phyloP scores from a whole-genome alignment of 305 asterid species.

The Euphrasia arctica region DNA sequence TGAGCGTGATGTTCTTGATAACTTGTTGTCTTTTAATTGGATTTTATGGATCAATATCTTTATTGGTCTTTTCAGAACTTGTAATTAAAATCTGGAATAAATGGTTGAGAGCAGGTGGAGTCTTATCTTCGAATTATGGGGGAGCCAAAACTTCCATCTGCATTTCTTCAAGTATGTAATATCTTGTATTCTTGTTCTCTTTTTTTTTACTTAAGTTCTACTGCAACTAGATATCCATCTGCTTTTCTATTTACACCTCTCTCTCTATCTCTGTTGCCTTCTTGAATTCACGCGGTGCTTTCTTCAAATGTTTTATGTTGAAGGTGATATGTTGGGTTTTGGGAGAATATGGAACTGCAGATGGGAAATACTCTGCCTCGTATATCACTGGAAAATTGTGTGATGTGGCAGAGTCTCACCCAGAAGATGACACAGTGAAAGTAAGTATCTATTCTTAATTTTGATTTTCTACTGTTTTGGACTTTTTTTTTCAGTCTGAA shows the following conservation, averaged over 20 bases:
- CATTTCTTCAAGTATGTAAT: conserved; percentile 80
- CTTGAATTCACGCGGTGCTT: conserved; percentile 16
- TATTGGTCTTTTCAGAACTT: conserved; percentile 26
- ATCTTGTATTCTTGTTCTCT: conserved; percentile 21
- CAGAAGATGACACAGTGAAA: conserved; percentile 85
- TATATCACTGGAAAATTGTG: conserved; percentile 89
- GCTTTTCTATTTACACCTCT: neutral
- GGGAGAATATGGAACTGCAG: conserved; percentile 98
- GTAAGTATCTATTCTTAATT: conserved; percentile 37
- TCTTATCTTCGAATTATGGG: conserved; percentile 85
- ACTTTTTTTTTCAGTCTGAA: conserved; percentile 1
- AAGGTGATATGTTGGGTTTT: conserved; percentile 99
- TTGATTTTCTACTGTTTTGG: conserved; percentile 18
- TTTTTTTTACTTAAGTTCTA: neutral
- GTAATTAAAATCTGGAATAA: conserved; percentile 26
- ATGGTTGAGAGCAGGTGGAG: conserved; percentile 71
- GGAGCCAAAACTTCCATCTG: conserved; percentile 96
- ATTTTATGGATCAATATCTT: conserved; percentile 21
- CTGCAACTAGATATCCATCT: neutral
- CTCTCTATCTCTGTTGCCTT: conserved; percentile 9
- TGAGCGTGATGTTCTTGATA: conserved; percentile 8
- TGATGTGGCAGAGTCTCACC: conserved; percentile 92
- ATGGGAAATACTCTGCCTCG: conserved; percentile 90
- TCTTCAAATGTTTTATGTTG: conserved; percentile 15
- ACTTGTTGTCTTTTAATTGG: conserved; percentile 11